phyloP scores from a whole-genome alignment of 768 basidiomycete genomes.

The Phlebiopsis flavidoalba region DNA sequence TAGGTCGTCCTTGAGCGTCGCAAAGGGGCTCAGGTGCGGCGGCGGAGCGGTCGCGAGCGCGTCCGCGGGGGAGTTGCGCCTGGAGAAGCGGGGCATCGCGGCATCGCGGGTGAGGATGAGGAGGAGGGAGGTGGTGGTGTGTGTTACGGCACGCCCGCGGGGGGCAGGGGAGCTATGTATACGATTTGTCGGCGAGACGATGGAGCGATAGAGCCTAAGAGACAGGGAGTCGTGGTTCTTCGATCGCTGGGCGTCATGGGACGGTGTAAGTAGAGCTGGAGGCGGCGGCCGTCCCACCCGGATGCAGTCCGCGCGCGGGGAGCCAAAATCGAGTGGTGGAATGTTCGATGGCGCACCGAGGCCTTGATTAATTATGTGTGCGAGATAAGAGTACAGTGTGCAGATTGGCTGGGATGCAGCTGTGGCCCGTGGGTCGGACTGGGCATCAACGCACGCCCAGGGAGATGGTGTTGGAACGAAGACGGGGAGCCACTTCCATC shows the following conservation, averaged over 20 bases:
- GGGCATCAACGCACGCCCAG: neutral
- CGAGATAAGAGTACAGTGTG: neutral
- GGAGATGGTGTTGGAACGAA: neutral
- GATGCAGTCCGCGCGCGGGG: neutral
- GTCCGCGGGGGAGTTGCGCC: conserved; percentile 1
- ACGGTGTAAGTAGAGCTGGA: neutral
- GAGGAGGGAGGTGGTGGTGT: neutral
- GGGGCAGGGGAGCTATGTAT: neutral
- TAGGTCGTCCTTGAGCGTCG: conserved; percentile 32
- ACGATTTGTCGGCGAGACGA: neutral
- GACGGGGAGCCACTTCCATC: neutral
- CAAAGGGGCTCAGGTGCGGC: conserved; percentile 17
- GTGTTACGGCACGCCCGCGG: neutral
- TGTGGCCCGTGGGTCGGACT: neutral
- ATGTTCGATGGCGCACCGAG: neutral
- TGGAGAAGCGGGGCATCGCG: neutral
- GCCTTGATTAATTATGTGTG: neutral
- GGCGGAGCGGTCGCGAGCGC: conserved; percentile 1
- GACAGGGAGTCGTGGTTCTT: neutral
- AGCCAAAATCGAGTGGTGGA: neutral
- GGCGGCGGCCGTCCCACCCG: neutral
- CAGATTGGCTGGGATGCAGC: neutral
- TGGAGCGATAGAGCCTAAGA: neutral
- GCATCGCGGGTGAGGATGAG: neutral
- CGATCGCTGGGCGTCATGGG: neutral